Evolutionary conservation across 2,329 filamentous ascomycete species (phyloP).

Genomic region (Ceratocystis albifundus): DNA sequence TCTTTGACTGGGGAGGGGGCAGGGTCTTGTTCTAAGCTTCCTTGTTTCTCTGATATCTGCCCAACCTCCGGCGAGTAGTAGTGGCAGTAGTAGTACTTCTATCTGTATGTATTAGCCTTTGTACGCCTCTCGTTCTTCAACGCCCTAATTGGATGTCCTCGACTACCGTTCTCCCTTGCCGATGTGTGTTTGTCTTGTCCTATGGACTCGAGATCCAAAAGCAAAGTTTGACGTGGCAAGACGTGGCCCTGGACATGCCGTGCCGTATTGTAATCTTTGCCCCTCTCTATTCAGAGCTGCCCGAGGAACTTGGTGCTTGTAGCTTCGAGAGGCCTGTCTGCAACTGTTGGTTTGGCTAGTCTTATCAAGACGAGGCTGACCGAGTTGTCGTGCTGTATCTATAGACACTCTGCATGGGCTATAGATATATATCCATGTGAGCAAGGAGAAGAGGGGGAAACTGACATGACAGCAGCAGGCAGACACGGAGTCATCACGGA

Average conservation of each 20-base stretch:
- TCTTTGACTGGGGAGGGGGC: background rate
- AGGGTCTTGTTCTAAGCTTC: background rate
- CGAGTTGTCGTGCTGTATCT: background rate
- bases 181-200: too few species aligned
- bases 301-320: background rate
- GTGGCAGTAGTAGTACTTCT: background rate
- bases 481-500: background rate
- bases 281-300: background rate
- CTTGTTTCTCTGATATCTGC: conserved; percentile 1
- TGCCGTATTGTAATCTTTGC: background rate
- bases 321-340: background rate
- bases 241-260: too few species aligned
- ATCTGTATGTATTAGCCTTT: background rate
- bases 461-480: background rate
- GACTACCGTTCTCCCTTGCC: background rate
- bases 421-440: background rate
- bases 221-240: too few species aligned
- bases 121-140: background rate
- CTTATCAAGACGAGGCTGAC: conserved; percentile 4
- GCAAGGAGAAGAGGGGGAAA: background rate
- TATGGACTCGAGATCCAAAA: too few species aligned
- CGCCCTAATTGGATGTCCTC: background rate
- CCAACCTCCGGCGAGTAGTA: background rate
- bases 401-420: background rate
- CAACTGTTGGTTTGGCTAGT: background rate